Evolutionary conservation across 2,329 filamentous ascomycete genomes (phyloP).

Genomic region (Pseudogymnoascus sp.): DNA sequence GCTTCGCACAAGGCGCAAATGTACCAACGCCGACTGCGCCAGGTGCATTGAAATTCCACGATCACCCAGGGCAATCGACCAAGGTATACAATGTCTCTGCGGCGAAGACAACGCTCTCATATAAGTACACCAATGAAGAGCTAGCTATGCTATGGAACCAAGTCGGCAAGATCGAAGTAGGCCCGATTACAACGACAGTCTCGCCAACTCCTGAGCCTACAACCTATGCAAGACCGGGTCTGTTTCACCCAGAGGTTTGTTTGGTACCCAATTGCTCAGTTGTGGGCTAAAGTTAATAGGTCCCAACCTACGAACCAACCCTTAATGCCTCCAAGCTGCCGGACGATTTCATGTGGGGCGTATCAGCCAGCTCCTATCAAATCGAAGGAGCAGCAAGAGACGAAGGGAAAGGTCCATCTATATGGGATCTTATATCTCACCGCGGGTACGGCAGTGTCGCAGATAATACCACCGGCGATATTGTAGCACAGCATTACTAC

Average conservation of each 20-base stretch:
- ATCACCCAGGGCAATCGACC: slow-evolving; percentile 16
- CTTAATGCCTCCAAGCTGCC: slow-evolving; percentile 32
- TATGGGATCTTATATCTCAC: slow-evolving; percentile 39
- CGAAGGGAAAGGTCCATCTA: slow-evolving; percentile 36
- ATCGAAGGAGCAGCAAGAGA: slow-evolving; percentile 37
- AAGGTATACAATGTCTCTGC: slow-evolving; percentile 34
- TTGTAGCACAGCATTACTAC: slow-evolving; percentile 35
- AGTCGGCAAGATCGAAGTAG: slow-evolving; percentile 35
- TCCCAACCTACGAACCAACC: slow-evolving; percentile 20
- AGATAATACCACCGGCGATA: slow-evolving; percentile 35
- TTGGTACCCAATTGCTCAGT: slow-evolving; percentile 21
- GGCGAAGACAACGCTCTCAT: slow-evolving; percentile 35
- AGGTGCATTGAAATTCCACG: background rate
- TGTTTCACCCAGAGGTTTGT: slow-evolving; percentile 37
- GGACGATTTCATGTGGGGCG: slow-evolving; percentile 35
- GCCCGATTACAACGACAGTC: slow-evolving; percentile 36
- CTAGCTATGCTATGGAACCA: slow-evolving; percentile 40
- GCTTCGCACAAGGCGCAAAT: background rate
- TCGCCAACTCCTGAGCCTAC: slow-evolving; percentile 36
- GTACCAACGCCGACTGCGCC: background rate
- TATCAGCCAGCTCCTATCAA: slow-evolving; percentile 35
- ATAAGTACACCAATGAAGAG: slow-evolving; percentile 41
- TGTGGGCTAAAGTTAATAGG: background rate
- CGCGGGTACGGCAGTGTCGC: slow-evolving; percentile 33
- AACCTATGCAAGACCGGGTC: slow-evolving; percentile 31